Base-by-base conservation (phyloP, 2,329 filamentous ascomycete species). In the Parastagonospora nodorum region DNA sequence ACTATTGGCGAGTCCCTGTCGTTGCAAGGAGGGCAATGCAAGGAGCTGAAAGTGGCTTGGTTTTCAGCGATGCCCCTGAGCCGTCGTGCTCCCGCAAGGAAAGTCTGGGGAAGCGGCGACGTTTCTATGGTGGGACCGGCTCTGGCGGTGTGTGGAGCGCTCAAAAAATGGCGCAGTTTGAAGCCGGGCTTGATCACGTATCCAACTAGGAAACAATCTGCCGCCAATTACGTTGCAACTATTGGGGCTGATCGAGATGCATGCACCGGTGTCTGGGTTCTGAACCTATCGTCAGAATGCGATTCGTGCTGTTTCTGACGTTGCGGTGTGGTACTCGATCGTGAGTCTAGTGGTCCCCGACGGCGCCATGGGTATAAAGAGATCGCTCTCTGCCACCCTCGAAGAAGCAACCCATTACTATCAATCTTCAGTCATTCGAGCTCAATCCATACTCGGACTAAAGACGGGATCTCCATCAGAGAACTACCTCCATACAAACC, bases 121-220 rank as follows among this genome's bases (percentile, higher is more conserved):
- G 55, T 64, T 57, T 63, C 48, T 57, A 61, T 60, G 57, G 56
- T 51, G 50, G 50, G 45, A 42, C 53, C 47, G 49, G 61, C 55
- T 69, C 51, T 64, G 57, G 67, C 65, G 65, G 67, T 69, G 67
- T 61, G 67, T 63, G 63, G 64, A 66, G 54, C 46, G 45, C 46
- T 54, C 46, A 46, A 40, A 62, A 68, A 71, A 71, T 71, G 64
- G 67, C 69, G 59, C 66, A 67, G 42, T 47, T 56, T 63, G 63
- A 64, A 44, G 35, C 58, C 50, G 45, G 57, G 16, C 60, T 49
- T 48, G 57, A 64, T 64, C 53, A 58, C 55, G 57, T 35, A 49
- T 46, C 55, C 53, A 53, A 64, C 60, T 64, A 63, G 60, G 57
- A 53, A 59, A 57, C 52, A 55, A 58, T 55, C 56, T 55, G 50